Percentiles rank a stretch among this genome's conserved stretches.
Conservation (phyloP, 805 yeast genomes). For the Zygotorulaspora danielsina region DNA sequence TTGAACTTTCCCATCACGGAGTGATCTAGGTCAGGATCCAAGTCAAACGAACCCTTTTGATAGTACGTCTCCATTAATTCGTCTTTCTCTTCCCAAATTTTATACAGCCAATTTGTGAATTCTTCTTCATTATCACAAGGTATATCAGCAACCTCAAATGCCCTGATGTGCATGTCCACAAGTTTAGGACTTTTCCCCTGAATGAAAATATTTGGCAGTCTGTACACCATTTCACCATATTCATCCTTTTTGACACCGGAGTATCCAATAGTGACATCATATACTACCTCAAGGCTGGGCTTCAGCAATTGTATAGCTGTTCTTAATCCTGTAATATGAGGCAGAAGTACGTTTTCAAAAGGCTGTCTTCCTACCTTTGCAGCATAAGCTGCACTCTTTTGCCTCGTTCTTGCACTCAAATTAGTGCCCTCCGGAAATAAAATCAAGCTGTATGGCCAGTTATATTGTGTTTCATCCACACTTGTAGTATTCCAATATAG, state of each 20-base stretch:
- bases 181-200: constrained; percentile 66
- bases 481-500: constrained; percentile 24
- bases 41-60: constrained; percentile 48
- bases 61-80: constrained; percentile 58
- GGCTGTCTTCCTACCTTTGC: constrained; percentile 45
- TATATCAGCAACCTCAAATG: constrained; percentile 53
- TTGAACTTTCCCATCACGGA: constrained; percentile 23
- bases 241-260: constrained; percentile 58
- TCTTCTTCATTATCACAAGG: constrained; percentile 53
- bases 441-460: constrained; percentile 63
- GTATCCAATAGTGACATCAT: constrained; percentile 83
- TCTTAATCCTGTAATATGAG: constrained; percentile 76
- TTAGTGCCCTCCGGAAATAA: constrained; percentile 96
- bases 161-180: constrained; percentile 62
- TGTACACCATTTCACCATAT: constrained; percentile 74
- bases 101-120: constrained; percentile 73
- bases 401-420: constrained; percentile 59
- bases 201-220: constrained; percentile 58
- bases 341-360: constrained; percentile 67
- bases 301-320: constrained; percentile 55
- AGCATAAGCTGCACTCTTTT: constrained; percentile 55
- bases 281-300: constrained; percentile 52
- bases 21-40: constrained; percentile 17
- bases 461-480: constrained; percentile 7
- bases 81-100: constrained; percentile 78